These are phyloP conservation scores for Leishmania gerbilli DNA, from an alignment of 208 protist species.

Conservation along the genomic window DNA sequence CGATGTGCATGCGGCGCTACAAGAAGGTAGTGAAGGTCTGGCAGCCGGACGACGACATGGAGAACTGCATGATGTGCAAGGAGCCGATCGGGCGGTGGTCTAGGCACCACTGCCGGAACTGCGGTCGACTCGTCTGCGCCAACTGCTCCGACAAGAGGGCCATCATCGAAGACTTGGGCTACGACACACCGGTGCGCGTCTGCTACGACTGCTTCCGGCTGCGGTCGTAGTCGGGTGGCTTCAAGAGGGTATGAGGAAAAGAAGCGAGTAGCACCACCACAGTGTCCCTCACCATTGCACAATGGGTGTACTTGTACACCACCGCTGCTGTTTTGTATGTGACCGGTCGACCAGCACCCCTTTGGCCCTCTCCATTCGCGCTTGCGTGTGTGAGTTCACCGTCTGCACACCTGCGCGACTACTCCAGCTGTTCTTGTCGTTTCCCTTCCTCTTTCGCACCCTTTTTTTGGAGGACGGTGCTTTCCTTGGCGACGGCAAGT, in stretches of 20 bases:
- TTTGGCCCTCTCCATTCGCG: neutral
- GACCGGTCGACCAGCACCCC: neutral
- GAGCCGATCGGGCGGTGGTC: conserved; percentile 68
- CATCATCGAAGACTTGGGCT: conserved; percentile 68
- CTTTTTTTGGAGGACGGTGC: neutral
- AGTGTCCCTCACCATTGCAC: neutral
- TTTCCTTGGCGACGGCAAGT: neutral
- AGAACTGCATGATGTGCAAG: conserved; percentile 69
- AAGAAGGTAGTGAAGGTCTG: conserved; percentile 64
- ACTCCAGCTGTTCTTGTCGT: neutral
- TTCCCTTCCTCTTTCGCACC: neutral
- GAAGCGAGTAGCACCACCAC: neutral
- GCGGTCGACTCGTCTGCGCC: conserved; percentile 75
- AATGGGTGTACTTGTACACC: neutral
- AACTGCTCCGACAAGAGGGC: conserved; percentile 61
- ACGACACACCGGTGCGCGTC: conserved; percentile 63
- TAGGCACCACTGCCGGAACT: conserved; percentile 88
- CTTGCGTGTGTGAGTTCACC: neutral
- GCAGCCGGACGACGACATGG: conserved; percentile 74
- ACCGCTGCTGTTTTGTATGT: neutral
- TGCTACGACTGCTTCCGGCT: conserved; percentile 75
- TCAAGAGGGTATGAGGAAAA: neutral
- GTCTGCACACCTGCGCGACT: neutral
- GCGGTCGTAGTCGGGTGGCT: neutral
- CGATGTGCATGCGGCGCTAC: conserved; percentile 44